Conservation (phyloP, 352 stramenopile genomes). For the Phytophthora tentaculata region DNA sequence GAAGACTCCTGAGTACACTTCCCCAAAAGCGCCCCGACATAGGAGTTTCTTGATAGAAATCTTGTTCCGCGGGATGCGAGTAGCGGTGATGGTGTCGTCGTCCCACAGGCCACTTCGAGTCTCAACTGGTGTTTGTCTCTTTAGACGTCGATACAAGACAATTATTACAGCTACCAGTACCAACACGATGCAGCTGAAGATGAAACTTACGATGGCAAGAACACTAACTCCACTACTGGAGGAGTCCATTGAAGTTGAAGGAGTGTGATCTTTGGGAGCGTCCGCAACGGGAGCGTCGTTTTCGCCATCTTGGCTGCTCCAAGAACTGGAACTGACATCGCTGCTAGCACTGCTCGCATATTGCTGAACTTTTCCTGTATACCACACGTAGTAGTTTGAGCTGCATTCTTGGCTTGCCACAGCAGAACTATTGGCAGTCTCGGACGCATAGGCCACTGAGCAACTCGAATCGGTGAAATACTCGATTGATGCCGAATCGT, state of each 20-base stretch:
- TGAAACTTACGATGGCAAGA: slow-evolving; percentile 3
- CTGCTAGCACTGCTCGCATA: neutral
- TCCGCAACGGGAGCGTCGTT: neutral
- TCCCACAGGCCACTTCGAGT: slow-evolving; percentile 31
- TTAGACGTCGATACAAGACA: slow-evolving; percentile 14
- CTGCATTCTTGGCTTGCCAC: slow-evolving; percentile 16
- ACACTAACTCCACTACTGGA: neutral
- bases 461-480: slow-evolving; percentile 14
- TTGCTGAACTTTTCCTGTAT: slow-evolving; percentile 3
- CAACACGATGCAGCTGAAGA: slow-evolving; percentile 13
- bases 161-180: slow-evolving; percentile 7
- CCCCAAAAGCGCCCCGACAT: slow-evolving; percentile 42
- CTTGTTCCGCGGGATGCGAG: slow-evolving; percentile 40
- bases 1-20: slow-evolving; percentile 46
- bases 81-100: slow-evolving; percentile 30
- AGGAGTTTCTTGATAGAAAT: slow-evolving; percentile 32
- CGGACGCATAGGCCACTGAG: neutral
- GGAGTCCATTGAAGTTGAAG: neutral
- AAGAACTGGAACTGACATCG: neutral
- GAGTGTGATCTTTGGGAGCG: neutral
- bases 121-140: slow-evolving; percentile 2
- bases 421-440: slow-evolving; percentile 3
- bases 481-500: slow-evolving; percentile 12
- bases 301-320: neutral
- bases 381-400: slow-evolving; percentile 20